Evolutionary conservation across 129 eudicot genomes (phyloP), one percentile per base, ranked within the genome.

Genomic region (Flaveria bidentis): DNA sequence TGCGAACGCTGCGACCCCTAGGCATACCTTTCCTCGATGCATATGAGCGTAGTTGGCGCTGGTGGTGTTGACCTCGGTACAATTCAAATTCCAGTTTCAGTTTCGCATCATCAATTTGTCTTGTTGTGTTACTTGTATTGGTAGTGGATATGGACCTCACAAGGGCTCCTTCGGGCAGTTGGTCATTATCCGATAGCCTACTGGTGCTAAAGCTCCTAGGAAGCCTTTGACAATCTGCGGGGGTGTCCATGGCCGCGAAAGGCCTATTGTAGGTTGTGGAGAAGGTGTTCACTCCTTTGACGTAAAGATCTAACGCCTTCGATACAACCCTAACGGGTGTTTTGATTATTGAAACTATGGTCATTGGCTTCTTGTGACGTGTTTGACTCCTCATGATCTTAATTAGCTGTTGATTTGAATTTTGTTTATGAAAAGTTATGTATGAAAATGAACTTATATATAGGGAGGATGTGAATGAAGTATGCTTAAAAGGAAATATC

Each of bases 151-250:
- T 57, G 33, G 64, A 57, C 1, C 64, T 22, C 1, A 57, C 64
- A 16, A 57, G 52, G 15, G 71, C 28, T 9, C 52, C 51, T 16
- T 10, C 30, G 1, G 3, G 8, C 50, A 16, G 28, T 36, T 66
- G 71, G 13, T 66, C 71, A 17, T 39, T 33, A 66, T 33, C 71
- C 0, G 71, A n/a, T 9, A 66, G 71, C 17, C 71, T 17, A n/a
- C 71, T 41, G 14, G 71, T 39, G 71, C 71, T 66, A 20, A 66
- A 66, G 51, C 71, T 66, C 51, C 71, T 66, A 66, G 71, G 71
- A 36, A 66, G 25, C 51, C 5, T 26, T 0, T 39, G 26, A 41
- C 26, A 41, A 9, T 41, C 41, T 2, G 50, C 2, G 16, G 5
- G 9, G 26, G 5, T 22, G 5, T 66, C 50, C 6, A 17, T 39